Base-by-base conservation (phyloP, 768 basidiomycete species). In the Crepidotus variabilis region DNA sequence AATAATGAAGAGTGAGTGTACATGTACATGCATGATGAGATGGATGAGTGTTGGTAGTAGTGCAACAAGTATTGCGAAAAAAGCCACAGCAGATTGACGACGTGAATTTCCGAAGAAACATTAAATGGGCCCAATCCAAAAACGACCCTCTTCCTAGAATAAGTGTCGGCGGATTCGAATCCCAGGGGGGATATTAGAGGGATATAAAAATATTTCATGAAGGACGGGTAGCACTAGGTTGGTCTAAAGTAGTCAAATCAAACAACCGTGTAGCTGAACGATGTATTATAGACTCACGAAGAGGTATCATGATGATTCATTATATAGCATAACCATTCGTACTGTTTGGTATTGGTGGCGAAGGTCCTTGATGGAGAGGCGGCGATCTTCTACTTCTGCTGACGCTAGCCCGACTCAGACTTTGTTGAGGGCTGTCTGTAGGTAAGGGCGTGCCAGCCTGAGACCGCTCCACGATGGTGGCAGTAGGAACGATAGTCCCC, bases 401-500 rank as follows among this genome's bases (percentile, higher is more conserved):
- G 2, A 55, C 33, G 43, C 48, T 34, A 5, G 50, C 18, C 11
- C 46, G 46, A 20, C 54, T 43, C 34, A 51, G 20, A 50, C 54
- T 55, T 47, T 34, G 48, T 57, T 67, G 67, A 46, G 64, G 62
- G 54, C 65, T 67, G 50, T 73, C 76, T 16, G 23, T 34, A 20
- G 71, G 62, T 51, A 69, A 65, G 9, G 78, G 78, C 6, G 80
- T 73, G 28, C 76, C 77, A 16, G 77, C 71, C 58, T 74, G 75
- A 6, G 83, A 77, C 50, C 77, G 71, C 66, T 82, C 79, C 43
- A 74, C 73, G 61, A 82, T 71, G 35, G 80, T 78, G 57, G 78
- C 69, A 54, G 74, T 80, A 21, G 73, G 79, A 22, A 75, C 63
- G 33, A 79, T 66, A 1, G 78, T 79, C 24, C 67, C 72, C 39